Percentiles rank a stretch among this genome's conserved stretches.
Conservation (phyloP, 2,329 filamentous ascomycete genomes). For the Ophiostoma perfectum region DNA sequence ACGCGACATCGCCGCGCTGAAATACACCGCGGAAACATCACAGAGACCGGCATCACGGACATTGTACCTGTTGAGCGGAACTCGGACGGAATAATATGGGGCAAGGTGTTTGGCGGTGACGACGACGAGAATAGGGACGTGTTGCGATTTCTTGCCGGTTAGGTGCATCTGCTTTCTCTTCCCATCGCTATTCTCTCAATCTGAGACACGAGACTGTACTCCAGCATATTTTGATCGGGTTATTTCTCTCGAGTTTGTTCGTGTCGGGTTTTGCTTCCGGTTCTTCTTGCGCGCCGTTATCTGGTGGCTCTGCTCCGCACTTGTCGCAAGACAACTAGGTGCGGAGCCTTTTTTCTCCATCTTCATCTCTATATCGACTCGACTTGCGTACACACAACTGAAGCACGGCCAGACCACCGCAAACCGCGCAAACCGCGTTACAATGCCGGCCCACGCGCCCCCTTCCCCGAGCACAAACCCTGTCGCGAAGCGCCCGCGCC, state of each 20-base stretch:
- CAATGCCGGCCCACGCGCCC: constrained; percentile 45
- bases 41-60: background rate
- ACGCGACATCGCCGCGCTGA: background rate
- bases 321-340: background rate
- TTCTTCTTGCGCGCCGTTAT: constrained; percentile 1
- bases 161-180: background rate
- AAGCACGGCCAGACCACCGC: background rate
- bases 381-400: background rate
- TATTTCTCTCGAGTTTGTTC: background rate
- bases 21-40: background rate
- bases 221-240: background rate
- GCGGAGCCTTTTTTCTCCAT: constrained; percentile 5
- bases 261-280: background rate
- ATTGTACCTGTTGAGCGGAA: background rate
- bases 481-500: constrained; percentile 52
- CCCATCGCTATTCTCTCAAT: no score
- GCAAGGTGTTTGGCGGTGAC: constrained; percentile 17
- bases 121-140: constrained; percentile 17
- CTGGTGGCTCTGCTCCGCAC: background rate
- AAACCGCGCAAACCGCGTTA: constrained; percentile 17
- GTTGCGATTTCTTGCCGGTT: background rate
- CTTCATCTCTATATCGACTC: background rate
- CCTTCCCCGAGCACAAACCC: constrained; percentile 48
- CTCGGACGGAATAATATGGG: background rate
- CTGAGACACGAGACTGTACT: background rate